Evolutionary conservation across 2,329 filamentous ascomycete genomes (phyloP).

Genomic region (Cercospora nicotianae): DNA sequence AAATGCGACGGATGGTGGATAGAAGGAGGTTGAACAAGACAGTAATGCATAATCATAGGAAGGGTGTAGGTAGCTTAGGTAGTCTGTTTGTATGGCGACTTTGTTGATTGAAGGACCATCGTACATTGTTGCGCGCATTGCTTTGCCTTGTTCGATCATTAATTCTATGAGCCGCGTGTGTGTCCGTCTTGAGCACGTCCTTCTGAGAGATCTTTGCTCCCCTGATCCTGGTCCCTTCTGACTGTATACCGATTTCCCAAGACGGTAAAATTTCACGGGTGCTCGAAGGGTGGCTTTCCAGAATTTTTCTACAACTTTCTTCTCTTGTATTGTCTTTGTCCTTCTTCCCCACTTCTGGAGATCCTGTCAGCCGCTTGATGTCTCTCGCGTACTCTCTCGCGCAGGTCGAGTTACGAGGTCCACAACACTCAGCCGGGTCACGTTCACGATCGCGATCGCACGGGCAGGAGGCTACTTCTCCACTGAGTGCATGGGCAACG

Average conservation of each 20-base stretch:
- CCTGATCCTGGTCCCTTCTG: not conserved
- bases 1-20: not conserved
- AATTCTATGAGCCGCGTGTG: not conserved
- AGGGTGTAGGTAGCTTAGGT: not conserved
- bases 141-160: not conserved
- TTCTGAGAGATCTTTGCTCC: not conserved
- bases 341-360: no score
- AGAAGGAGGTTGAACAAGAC: not conserved
- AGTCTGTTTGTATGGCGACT: not conserved
- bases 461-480: not conserved
- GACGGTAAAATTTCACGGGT: not conserved
- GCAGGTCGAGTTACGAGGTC: no score
- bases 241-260: not conserved
- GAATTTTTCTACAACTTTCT: not conserved
- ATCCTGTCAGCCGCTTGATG: not conserved
- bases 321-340: not conserved
- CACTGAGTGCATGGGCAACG: not conserved
- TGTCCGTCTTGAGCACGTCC: not conserved
- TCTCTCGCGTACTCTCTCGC: not conserved
- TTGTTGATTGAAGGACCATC: not conserved
- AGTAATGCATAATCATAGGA: slow-evolving; percentile 2
- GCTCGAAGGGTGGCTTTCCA: not conserved
- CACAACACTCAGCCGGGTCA: no score
- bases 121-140: not conserved
- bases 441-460: not conserved